Evolutionary conservation across 257 asterid genomes (phyloP), one percentile per base, ranked within the genome.

Genomic region (Solanum pimpinellifolium): DNA sequence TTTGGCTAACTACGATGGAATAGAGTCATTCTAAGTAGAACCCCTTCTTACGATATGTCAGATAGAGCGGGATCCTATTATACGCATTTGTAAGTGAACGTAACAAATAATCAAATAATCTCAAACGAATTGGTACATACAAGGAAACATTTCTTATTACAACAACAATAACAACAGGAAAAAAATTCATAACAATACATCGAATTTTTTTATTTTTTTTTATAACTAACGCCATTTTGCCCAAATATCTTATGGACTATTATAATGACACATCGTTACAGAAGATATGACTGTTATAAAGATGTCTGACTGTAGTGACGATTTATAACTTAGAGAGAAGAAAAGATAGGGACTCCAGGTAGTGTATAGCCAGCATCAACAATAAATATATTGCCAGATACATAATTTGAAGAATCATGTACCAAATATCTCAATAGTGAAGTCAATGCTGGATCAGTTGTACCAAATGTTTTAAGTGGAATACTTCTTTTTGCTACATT

Each of bases 301-400:
- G 2, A 70, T 4, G 41, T 70, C 4, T 15, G 12, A 15, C 13
- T 7, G 1, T 69, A 29, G 14, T 33, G 44, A 7, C 20, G 4
- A 11, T 39, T 6, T 1, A 35, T 35, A 46, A 46, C 66, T 47
- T 91, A 95, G 23, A 95, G 94, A 37, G 98, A 94, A 14, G 98
- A 94, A 89, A 88, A 95, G 9, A 95, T 91, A 0, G 95, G 98
- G 37, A 90, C 0, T 72, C 95, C 98, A 6, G 94, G 91, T 73
- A 95, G 74, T 41, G 95, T 94, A 41, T 83, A 35, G 21, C 98
- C 98, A 1, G 95, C 93, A 31, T 95, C 98, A 56, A 88, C 97
- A 12, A 93, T 89, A 29, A 90, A 94, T 11, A 81, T 39, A 68
- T 95, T 95, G 44, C 97, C 98, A 1, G 97, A 88, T 9, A 94